Evolutionary conservation across 2,329 filamentous ascomycete species (phyloP).

Genomic region (Alternaria burnsii): DNA sequence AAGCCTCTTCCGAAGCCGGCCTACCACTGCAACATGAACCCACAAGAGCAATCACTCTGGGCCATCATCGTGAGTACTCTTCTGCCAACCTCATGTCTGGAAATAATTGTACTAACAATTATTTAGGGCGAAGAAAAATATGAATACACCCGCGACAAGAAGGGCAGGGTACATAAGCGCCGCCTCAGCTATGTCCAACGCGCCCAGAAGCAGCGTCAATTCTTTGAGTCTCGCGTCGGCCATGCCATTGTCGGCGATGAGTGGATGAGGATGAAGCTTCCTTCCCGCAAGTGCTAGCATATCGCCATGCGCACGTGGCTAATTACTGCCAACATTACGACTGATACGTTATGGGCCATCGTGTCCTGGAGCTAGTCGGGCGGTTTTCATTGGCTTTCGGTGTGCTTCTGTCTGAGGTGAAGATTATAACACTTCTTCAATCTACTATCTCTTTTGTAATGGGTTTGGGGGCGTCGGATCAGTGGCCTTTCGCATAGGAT

Average conservation of each 20-base stretch:
- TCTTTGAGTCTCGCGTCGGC: constrained; percentile 30
- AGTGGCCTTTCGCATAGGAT: constrained; percentile 15
- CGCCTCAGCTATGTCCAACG: constrained; percentile 22
- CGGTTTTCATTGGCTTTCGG: constrained; percentile 9
- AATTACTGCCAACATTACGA: background rate
- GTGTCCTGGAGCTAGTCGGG: background rate
- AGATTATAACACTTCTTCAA: constrained; percentile 5
- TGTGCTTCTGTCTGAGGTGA: background rate
- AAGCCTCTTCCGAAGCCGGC: constrained; percentile 27
- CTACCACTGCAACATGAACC: constrained; percentile 34
- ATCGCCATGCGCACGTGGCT: background rate
- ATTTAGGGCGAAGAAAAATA: constrained; percentile 28
- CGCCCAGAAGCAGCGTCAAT: constrained; percentile 22
- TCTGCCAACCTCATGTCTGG: background rate
- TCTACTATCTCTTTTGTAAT: constrained; percentile 18
- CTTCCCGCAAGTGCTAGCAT: constrained; percentile 16
- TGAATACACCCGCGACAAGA: constrained; percentile 18
- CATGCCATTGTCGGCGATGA: constrained; percentile 33
- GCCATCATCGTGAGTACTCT: constrained; percentile 25
- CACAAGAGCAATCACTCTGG: constrained; percentile 29
- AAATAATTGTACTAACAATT: constrained; percentile 4
- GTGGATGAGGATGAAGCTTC: constrained; percentile 34
- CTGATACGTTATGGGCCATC: background rate
- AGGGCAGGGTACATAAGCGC: constrained; percentile 27
- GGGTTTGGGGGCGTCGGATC: constrained; percentile 8